Evolutionary conservation across 164 flowering plant genomes (phyloP), one percentile per base, ranked within the genome.

Genomic region (Aristolochia fimbriata): DNA sequence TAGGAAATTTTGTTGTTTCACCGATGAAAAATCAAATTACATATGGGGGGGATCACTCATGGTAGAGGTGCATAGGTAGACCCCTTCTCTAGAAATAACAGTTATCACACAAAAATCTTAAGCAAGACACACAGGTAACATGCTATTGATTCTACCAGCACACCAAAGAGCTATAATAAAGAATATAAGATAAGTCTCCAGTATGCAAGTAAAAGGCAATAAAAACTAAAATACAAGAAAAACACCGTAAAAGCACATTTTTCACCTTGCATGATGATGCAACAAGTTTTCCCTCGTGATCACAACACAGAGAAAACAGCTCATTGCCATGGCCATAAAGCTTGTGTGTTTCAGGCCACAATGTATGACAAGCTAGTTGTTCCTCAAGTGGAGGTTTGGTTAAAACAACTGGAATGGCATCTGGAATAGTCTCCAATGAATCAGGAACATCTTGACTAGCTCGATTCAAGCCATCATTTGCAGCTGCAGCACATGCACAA

Each of bases 301-400:
- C 80, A 80, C 86, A 83, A 70, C 97, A 88, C 19, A 93, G 56
- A 46, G 99, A 86, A 70, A 82, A 93, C 15, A 93, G 78, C 69
- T 93, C 99, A 85, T 93, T 93, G 16, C 99, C 99, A 77, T 93
- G 99, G 62, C 97, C 99, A 73, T 93, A 93, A 50, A 93, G 93
- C 75, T 93, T 93, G 75, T 93, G 99, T 1, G 96, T 76, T 68
- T 93, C 99, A 7, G 99, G 99, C 99, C 99, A 93, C 23, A 93
- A 75, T 15, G 99, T 93, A 67, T 93, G 87, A 85, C 86, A 90
- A 21, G 86, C 84, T 54, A 93, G 67, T 74, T 90, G 97, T 43
- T 90, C 99, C 72, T 93, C 99, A 60, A 93, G 86, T 12, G 99
- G 97, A 58, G 92, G 85, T 61, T 90, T 85, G 10, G 92, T 86